These are phyloP conservation scores for Quercus robur DNA, from an alignment of 306 rosid genomes.

Conservation along the genomic window DNA sequence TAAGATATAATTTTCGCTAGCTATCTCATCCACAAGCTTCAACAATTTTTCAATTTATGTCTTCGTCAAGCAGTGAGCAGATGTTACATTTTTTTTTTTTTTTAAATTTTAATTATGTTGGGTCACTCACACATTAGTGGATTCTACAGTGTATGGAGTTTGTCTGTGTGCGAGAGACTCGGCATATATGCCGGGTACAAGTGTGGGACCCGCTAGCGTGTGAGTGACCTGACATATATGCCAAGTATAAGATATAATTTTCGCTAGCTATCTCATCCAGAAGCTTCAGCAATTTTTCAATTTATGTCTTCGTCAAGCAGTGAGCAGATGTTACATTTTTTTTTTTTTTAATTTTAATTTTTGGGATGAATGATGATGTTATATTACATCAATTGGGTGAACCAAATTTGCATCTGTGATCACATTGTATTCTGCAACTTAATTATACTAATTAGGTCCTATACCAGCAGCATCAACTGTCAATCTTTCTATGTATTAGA, in stretches of 20 bases:
- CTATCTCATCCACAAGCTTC: neutral
- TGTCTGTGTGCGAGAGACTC: too few relatives aligned
- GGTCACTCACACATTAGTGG: too few relatives aligned
- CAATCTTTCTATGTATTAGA: neutral
- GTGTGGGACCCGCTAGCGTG: too few relatives aligned
- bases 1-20: neutral
- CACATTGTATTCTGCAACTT: neutral
- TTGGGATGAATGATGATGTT: too few relatives aligned
- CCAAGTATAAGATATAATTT: accelerated
- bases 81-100: neutral
- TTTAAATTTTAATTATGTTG: too few relatives aligned
- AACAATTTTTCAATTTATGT: too few relatives aligned
- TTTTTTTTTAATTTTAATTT: too few relatives aligned
- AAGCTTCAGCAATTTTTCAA: neutral
- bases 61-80: too few relatives aligned
- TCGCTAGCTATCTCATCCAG: neutral
- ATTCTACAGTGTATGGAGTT: accelerated
- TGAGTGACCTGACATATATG: too few relatives aligned
- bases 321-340: neutral
- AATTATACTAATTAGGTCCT: too few relatives aligned
- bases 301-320: too few relatives aligned
- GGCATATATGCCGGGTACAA: too few relatives aligned
- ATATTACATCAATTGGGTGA: neutral
- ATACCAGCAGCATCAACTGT: neutral
- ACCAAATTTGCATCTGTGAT: neutral